Base-by-base conservation (phyloP, 371 early-diverging fungal genomes). In the Homolaphlyctis polyrhiza region DNA sequence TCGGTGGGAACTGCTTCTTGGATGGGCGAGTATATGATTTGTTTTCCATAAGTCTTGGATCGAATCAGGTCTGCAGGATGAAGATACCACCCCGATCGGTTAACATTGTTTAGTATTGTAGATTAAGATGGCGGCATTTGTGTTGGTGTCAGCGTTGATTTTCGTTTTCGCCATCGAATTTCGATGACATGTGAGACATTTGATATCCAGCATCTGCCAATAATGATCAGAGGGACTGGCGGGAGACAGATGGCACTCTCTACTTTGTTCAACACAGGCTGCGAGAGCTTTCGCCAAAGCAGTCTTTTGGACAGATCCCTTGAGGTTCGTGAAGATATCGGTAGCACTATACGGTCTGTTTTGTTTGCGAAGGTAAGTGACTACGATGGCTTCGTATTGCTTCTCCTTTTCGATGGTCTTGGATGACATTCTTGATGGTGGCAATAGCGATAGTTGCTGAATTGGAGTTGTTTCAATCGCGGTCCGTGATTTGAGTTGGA, bases 291-390 rank as follows among this genome's bases (percentile, higher is more conserved):
- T 83, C 8, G 32, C 36, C 2, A 71, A 67, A 21, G 33, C 55
- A 8, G 75, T 55, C 57, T 75, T 74, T 4, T 62, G 65, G 23
- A 71, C 54, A 65, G 64, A 67, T 27, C 71, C 72, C 28, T 79
- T 76, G 25, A 85, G 71, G 70, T 82, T 82, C 30, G 69, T 74
- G 61, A 73, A 79, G n/a, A 86, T 72, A 61, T 86, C 86, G 45
- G 66, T 73, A 14, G 83, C 78, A 63, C 72, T 74, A 69, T 84
- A 85, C 2, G 86, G 86, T 16, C 86, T 67, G 68, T 81, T 81
- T 30, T 58, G 58, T 57, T 71, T 73, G 34, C 65, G 51, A 32
- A 82, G 66, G 52, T 82, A 83, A 23, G 70, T 64, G 21, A 80
- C 57, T 6, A 82, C 71, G 23, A 63, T 51, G 30, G 67, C 71